These are phyloP conservation scores for Nemophila menziesii DNA, from an alignment of 257 asterid species.

Conservation along the genomic window DNA sequence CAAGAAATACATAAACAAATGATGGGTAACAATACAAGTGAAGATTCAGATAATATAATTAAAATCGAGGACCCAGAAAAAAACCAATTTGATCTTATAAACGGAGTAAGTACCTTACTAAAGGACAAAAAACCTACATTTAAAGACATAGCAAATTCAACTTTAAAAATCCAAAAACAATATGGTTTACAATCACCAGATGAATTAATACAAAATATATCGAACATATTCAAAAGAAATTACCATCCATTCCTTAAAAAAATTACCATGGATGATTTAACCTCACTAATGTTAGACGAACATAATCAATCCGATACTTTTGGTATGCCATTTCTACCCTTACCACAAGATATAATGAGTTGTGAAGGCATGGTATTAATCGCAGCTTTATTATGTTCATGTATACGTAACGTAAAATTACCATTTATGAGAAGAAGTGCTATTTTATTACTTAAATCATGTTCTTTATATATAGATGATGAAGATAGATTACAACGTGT, in stretches of 20 bases:
- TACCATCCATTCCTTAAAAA: conserved; percentile 79
- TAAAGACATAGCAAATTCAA: conserved; percentile 29
- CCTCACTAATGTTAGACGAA: conserved; percentile 49
- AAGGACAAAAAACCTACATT: conserved; percentile 43
- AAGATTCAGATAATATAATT: conserved; percentile 24
- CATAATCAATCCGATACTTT: conserved; percentile 89
- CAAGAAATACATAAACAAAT: conserved; percentile 81
- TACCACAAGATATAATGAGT: conserved; percentile 76
- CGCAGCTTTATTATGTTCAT: conserved; percentile 91
- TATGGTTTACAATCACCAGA: conserved; percentile 51
- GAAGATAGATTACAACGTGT: conserved; percentile 93
- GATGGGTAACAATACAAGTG: conserved; percentile 44
- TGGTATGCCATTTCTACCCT: conserved; percentile 83
- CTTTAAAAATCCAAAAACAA: conserved; percentile 34
- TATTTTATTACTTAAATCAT: conserved; percentile 78
- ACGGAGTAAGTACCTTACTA: conserved; percentile 53
- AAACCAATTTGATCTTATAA: conserved; percentile 67
- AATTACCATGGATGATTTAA: conserved; percentile 58
- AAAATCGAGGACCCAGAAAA: conserved; percentile 36
- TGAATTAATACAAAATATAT: conserved; percentile 66
- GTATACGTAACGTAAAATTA: conserved; percentile 88
- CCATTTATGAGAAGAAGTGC: conserved; percentile 94
- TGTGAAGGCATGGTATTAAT: conserved; percentile 99
- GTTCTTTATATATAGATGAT: conserved; percentile 84
- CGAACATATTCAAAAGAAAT: conserved; percentile 58